A percentile compares a stretch with the other conserved stretches of the same genome.
Evolutionary conservation across 306 rosid genomes (phyloP).

Genomic region (Boehmeria nivea): DNA sequence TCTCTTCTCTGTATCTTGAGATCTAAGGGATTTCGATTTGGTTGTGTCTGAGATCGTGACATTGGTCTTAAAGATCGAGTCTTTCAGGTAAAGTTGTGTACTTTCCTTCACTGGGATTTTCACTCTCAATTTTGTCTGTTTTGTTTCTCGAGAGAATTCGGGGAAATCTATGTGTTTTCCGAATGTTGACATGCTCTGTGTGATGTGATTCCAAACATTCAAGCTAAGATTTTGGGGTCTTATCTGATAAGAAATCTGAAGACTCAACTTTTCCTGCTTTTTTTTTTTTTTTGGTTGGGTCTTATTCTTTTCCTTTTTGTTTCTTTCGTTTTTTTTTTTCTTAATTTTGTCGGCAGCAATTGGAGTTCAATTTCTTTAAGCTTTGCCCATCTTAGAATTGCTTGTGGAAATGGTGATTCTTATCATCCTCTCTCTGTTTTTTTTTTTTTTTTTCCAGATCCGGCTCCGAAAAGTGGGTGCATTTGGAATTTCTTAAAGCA

Average conservation of each 20-base stretch:
- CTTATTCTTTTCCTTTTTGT: no score
- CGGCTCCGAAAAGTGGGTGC: constrained; percentile 5
- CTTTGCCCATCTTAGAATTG: no score
- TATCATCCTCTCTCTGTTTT: no score
- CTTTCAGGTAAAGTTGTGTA: constrained; percentile 25
- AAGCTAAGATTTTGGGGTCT: constrained; percentile 11
- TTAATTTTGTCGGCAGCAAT: no score
- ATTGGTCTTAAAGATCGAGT: constrained; percentile 22
- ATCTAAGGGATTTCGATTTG: constrained; percentile 11
- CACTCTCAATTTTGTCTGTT: background rate
- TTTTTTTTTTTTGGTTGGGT: constrained; percentile 14
- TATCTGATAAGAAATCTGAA: constrained; percentile 10
- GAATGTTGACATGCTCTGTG: background rate
- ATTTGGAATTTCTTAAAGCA: constrained; percentile 15
- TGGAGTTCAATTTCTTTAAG: no score
- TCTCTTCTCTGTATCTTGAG: constrained; percentile 5
- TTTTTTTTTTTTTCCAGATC: constrained; percentile 29
- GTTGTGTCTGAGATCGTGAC: constrained; percentile 22
- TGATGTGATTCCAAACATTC: background rate
- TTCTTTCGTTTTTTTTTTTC: no score
- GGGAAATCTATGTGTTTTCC: no score
- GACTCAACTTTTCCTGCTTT: constrained; percentile 15
- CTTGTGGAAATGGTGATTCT: no score
- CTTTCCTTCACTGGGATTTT: background rate
- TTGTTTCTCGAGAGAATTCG: constrained; percentile 15